Evolutionary conservation across 257 asterid genomes (phyloP).

Genomic region (Lycium ferocissimum): DNA sequence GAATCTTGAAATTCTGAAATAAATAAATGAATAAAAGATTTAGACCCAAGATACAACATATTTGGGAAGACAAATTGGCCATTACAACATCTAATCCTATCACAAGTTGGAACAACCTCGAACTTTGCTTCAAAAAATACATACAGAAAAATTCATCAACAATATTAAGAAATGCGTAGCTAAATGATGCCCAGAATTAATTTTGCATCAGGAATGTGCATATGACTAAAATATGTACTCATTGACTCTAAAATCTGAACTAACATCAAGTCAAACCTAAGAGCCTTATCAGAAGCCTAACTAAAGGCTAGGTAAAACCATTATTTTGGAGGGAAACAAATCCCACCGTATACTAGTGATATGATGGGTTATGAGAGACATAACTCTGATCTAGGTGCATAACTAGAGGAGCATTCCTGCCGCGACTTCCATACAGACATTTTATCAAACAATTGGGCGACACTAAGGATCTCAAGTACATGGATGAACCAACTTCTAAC

Average conservation of each 20-base stretch:
- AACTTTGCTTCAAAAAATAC: not conserved
- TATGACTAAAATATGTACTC: not conserved
- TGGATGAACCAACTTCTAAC: not conserved
- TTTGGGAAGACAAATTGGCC: not conserved
- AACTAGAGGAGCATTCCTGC: not conserved
- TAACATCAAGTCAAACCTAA: not conserved
- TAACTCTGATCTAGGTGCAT: not conserved
- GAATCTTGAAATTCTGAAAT: constrained; percentile 4
- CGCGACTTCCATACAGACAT: not conserved
- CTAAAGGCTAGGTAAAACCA: not conserved
- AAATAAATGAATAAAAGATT: not conserved
- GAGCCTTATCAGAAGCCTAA: not conserved
- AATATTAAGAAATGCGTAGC: not conserved
- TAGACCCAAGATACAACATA: not conserved
- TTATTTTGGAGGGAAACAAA: too few species aligned
- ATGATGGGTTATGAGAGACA: too few species aligned
- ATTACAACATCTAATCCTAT: constrained; percentile 1
- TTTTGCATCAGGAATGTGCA: not conserved
- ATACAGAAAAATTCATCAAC: not conserved
- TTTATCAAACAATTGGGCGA: not conserved
- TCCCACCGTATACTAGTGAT: not conserved
- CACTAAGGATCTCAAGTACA: not conserved
- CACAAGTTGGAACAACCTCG: not conserved
- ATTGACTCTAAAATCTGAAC: not conserved
- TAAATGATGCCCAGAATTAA: not conserved